phyloP scores from a whole-genome alignment of 1,139 yeast genomes.

The Debaryomycetaceae sp. region DNA sequence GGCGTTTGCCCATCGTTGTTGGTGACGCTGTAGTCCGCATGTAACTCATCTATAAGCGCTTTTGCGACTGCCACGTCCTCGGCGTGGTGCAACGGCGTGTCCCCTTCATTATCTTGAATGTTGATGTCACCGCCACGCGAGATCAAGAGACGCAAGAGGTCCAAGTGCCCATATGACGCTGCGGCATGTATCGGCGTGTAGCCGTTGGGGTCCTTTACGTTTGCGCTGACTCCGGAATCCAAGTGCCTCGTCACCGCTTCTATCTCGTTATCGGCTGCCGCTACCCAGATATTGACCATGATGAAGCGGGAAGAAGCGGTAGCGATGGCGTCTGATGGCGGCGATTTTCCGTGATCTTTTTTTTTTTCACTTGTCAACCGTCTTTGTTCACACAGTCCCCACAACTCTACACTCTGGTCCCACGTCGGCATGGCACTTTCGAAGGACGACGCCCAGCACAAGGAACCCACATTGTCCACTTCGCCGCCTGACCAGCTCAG shows the following conservation, averaged over 20 bases:
- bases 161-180: constrained; percentile 82
- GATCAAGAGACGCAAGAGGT: constrained; percentile 57
- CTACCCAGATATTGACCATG: constrained; percentile 82
- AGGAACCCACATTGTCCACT: constrained; percentile 10
- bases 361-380: too few species aligned
- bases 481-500: constrained; percentile 21
- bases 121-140: constrained; percentile 73
- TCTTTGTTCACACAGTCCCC: too few species aligned
- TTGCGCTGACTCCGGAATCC: constrained; percentile 54
- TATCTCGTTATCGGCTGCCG: constrained; percentile 81
- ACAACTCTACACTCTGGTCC: too few species aligned
- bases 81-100: constrained; percentile 89
- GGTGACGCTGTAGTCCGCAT: constrained; percentile 59
- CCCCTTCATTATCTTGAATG: constrained; percentile 84
- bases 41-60: constrained; percentile 56
- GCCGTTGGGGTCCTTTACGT: constrained; percentile 84
- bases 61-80: constrained; percentile 69
- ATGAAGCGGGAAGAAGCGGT: too few species aligned
- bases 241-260: constrained; percentile 56
- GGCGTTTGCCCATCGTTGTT: constrained; percentile 75
- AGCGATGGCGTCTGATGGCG: too few species aligned
- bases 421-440: constrained; percentile 8
- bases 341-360: not conserved
- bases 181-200: constrained; percentile 97
- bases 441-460: constrained; percentile 7